Percentiles rank a stretch among this genome's conserved stretches.
Conservation (phyloP, 2,329 filamentous ascomycete genomes). For the Mollisia scopiformis region DNA sequence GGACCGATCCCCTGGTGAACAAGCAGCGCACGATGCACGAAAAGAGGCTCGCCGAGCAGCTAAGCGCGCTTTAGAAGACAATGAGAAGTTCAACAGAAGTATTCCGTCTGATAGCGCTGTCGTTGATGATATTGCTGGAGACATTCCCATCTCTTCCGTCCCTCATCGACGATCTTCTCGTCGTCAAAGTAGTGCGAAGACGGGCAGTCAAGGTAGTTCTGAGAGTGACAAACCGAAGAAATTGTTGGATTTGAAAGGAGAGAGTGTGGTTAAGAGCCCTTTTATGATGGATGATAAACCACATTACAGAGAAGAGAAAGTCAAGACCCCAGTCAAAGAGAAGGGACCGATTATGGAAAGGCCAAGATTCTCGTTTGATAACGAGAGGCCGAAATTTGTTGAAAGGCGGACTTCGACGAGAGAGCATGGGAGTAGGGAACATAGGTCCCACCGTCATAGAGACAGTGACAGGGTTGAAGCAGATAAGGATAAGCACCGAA, state of each 20-base stretch:
- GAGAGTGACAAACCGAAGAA: constrained; percentile 23
- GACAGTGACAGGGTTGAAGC: constrained; percentile 19
- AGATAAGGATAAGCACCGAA: constrained; percentile 20
- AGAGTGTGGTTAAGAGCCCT: constrained; percentile 31
- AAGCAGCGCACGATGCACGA: constrained; percentile 34
- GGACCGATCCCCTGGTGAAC: constrained; percentile 33
- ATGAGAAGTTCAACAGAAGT: constrained; percentile 1
- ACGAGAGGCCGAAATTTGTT: constrained; percentile 17
- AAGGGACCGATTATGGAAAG: constrained; percentile 24
- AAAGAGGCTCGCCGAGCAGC: constrained; percentile 27
- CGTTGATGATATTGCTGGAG: constrained; percentile 8
- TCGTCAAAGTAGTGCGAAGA: constrained; percentile 21
- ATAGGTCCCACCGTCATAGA: constrained; percentile 17
- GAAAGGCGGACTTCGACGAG: constrained; percentile 13
- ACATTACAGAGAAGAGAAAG: constrained; percentile 23
- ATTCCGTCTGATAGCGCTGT: constrained; percentile 19
- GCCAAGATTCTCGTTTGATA: constrained; percentile 26
- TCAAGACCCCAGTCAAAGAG: constrained; percentile 17
- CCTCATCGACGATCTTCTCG: constrained; percentile 21
- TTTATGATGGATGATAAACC: constrained; percentile 28
- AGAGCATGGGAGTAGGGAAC: constrained; percentile 6
- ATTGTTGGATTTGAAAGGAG: constrained; percentile 26
- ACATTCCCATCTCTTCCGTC: constrained; percentile 13
- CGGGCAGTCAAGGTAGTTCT: constrained; percentile 13
- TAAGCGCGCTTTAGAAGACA: neutral